Conservation (phyloP, 2,329 filamentous ascomycete species). For the Colletotrichum tamarilloi region DNA sequence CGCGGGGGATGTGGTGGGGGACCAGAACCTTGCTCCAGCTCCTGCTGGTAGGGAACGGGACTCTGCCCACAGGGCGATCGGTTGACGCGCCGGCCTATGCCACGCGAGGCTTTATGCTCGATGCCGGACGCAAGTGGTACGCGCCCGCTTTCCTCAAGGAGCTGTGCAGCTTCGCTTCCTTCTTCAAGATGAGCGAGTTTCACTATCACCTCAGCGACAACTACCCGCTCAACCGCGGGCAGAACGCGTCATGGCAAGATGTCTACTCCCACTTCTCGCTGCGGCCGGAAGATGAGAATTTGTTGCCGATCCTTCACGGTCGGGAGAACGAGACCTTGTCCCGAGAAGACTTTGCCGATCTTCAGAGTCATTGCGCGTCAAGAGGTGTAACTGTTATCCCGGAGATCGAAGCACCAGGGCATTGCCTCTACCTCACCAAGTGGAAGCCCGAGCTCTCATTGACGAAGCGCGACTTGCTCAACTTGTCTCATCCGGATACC, state of each 20-base stretch:
- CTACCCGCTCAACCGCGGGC: conserved; percentile 57
- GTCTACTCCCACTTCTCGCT: conserved; percentile 59
- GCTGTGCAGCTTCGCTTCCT: conserved; percentile 55
- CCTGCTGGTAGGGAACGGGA: conserved; percentile 44
- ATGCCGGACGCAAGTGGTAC: conserved; percentile 42
- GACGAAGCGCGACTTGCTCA: conserved; percentile 58
- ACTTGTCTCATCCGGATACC: conserved; percentile 62
- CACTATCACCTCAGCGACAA: conserved; percentile 63
- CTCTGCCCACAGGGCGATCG: conserved; percentile 42
- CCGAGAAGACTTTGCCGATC: conserved; percentile 54
- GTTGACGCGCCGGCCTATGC: conserved; percentile 55
- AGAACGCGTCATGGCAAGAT: conserved; percentile 56
- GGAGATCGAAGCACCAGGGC: conserved; percentile 66
- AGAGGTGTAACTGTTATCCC: conserved; percentile 65
- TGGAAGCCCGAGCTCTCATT: conserved; percentile 66
- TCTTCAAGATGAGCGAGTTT: conserved; percentile 61
- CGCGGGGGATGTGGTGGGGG: conserved; percentile 59
- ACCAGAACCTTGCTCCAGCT: conserved; percentile 57
- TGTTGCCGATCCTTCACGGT: conserved; percentile 38
- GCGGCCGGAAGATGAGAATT: conserved; percentile 42
- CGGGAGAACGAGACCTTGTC: conserved; percentile 40
- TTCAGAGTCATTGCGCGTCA: conserved; percentile 60
- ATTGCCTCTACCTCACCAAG: conserved; percentile 63
- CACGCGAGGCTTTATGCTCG: conserved; percentile 55
- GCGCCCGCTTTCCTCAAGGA: conserved; percentile 50